A percentile compares a stretch with the other conserved stretches of the same genome.
phyloP scores from a whole-genome alignment of 2,329 filamentous ascomycete species.

The Aotearoamyces nothofagi region DNA sequence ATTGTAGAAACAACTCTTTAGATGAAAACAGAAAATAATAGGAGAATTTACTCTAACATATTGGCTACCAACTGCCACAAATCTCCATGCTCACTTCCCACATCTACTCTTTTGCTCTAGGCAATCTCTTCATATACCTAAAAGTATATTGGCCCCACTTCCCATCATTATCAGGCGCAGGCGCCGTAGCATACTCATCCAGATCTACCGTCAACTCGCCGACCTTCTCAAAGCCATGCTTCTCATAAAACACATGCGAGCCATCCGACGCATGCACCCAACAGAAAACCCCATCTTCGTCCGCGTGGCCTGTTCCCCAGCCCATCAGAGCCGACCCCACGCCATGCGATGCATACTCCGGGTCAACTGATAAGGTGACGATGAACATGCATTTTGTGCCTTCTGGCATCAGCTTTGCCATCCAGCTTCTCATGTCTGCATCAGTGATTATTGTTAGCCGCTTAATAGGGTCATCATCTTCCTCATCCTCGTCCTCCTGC shows the following conservation, averaged over 20 bases:
- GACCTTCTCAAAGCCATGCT: slow-evolving; percentile 10
- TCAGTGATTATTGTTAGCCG: slow-evolving; percentile 18
- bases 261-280: slow-evolving; percentile 23
- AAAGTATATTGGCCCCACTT: slow-evolving; percentile 22
- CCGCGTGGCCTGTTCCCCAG: slow-evolving; percentile 19
- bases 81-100: too few species aligned
- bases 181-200: slow-evolving; percentile 18
- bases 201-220: slow-evolving; percentile 18
- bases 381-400: slow-evolving; percentile 21
- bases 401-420: slow-evolving; percentile 13
- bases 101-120: too few species aligned
- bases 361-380: slow-evolving; percentile 19
- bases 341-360: slow-evolving; percentile 18
- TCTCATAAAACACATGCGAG: slow-evolving; percentile 16
- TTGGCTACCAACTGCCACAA: too few species aligned
- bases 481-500: not conserved
- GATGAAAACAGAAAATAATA: too few species aligned
- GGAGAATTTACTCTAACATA: too few species aligned
- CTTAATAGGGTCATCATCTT: slow-evolving; percentile 8
- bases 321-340: slow-evolving; percentile 20
- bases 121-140: slow-evolving; percentile 15
- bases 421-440: slow-evolving; percentile 18
- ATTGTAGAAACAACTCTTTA: too few species aligned
- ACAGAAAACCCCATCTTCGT: slow-evolving; percentile 15
- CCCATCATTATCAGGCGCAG: slow-evolving; percentile 9